phyloP scores from a whole-genome alignment of 108 stramenopile species.

The Pelagomonas calceolata region DNA sequence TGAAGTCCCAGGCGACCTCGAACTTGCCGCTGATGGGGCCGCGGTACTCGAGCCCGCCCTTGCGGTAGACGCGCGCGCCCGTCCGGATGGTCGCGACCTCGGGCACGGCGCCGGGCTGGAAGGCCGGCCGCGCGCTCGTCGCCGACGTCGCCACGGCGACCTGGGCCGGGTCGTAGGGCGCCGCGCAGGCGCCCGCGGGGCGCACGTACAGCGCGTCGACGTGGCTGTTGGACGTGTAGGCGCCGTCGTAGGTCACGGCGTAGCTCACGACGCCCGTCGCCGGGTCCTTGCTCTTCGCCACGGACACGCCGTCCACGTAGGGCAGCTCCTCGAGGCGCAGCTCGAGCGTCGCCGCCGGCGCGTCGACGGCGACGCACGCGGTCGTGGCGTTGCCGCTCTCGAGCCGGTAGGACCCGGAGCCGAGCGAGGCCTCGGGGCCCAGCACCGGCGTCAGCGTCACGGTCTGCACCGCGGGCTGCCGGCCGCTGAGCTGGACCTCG shows the following conservation, averaged over 20 bases:
- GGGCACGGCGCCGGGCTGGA: neutral
- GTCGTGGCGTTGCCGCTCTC: conserved; percentile 1
- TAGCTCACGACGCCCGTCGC: neutral
- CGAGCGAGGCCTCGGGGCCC: neutral
- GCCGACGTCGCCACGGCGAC: neutral
- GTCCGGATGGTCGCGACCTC: conserved; percentile 25
- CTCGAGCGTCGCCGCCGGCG: conserved; percentile 13
- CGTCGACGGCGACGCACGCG: conserved; percentile 14
- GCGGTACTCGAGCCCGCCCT: no score
- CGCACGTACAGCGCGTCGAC: neutral
- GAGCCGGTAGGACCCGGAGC: conserved; percentile 4
- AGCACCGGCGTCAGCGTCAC: conserved; percentile 9
- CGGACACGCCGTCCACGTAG: conserved; percentile 9
- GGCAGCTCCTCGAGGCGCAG: conserved; percentile 19
- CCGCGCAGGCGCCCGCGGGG: neutral
- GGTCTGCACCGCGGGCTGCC: conserved; percentile 15
- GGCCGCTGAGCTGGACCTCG: conserved; percentile 35
- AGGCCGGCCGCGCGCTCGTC: no score
- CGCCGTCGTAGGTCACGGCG: conserved; percentile 13
- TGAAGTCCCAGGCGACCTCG: conserved; percentile 38
- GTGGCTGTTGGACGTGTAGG: conserved; percentile 1
- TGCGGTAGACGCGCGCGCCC: neutral
- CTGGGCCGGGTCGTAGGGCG: neutral
- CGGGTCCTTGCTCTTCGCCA: conserved; percentile 7
- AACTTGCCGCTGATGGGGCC: conserved; percentile 33